These are phyloP conservation scores for Helotiales sp. DNA, from an alignment of 2,329 filamentous ascomycete genomes.

Conservation along the genomic window DNA sequence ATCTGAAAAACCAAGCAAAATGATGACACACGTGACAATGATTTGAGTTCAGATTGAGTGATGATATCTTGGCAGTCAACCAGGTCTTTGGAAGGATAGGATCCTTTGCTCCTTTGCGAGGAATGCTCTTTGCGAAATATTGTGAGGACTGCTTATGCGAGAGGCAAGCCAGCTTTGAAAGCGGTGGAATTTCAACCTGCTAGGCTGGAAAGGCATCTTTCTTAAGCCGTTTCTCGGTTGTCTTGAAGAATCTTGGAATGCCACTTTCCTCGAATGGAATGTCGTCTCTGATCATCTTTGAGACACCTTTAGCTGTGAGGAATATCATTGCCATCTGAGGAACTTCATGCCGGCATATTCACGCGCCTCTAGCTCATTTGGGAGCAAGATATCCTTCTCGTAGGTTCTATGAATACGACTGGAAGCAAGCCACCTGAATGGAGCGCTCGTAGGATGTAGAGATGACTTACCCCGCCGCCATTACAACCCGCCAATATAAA, in stretches of 20 bases:
- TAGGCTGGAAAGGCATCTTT: background rate
- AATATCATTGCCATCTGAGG: slow-evolving; percentile 56
- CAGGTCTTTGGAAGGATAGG: background rate
- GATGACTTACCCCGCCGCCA: slow-evolving; percentile 6
- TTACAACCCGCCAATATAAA: slow-evolving; percentile 51
- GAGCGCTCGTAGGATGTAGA: background rate
- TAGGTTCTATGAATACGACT: background rate
- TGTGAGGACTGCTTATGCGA: background rate
- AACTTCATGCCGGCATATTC: slow-evolving; percentile 46
- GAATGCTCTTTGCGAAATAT: background rate
- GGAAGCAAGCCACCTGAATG: background rate
- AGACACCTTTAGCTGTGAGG: slow-evolving; percentile 48
- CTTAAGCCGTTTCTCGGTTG: slow-evolving; percentile 13
- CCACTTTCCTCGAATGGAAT: slow-evolving; percentile 45
- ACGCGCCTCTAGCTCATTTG: background rate
- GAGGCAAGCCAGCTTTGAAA: background rate
- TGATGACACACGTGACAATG: background rate
- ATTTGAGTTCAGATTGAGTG: too few relatives aligned
- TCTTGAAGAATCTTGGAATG: slow-evolving; percentile 46
- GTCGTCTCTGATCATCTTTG: slow-evolving; percentile 46
- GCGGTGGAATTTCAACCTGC: background rate
- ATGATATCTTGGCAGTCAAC: background rate
- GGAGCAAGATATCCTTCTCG: background rate
- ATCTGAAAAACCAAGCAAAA: background rate
- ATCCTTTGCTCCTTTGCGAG: too few relatives aligned